These are phyloP conservation scores for Cyathus striatus DNA, from an alignment of 768 basidiomycete species.

Conservation along the genomic window DNA sequence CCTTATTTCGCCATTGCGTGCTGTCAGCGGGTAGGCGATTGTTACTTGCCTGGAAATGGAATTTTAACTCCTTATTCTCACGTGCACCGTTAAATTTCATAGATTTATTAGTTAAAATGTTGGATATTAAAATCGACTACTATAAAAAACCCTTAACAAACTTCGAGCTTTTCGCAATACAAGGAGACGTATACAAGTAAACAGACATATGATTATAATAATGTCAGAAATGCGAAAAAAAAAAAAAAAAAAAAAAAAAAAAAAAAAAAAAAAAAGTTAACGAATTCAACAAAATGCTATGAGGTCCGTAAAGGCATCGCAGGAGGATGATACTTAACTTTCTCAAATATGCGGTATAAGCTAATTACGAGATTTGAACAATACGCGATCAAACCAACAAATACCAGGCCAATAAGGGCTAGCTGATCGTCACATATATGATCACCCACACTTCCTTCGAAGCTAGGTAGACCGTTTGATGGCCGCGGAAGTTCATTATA, in stretches of 20 bases:
- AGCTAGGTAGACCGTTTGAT: conserved; percentile 30
- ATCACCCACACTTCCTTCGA: conserved; percentile 45
- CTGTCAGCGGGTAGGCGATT: background rate
- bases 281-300: conserved; percentile 1
- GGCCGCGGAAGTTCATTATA: conserved; percentile 66
- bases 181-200: too few species aligned
- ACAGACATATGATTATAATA: too few species aligned
- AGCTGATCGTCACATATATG: conserved; percentile 72
- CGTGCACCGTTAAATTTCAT: too few species aligned
- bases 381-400: conserved; percentile 73
- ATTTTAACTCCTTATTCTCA: too few species aligned
- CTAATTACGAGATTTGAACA: conserved; percentile 83
- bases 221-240: too few species aligned
- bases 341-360: conserved; percentile 83
- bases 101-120: too few species aligned
- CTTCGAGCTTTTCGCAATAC: too few species aligned
- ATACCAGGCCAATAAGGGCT: conserved; percentile 72
- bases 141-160: too few species aligned
- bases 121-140: too few species aligned
- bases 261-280: background rate
- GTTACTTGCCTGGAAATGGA: too few species aligned
- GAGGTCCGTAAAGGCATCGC: conserved; percentile 8
- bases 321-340: conserved; percentile 71
- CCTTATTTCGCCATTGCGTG: too few species aligned
- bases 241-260: too few species aligned